Percentiles rank a stretch among this genome's conserved stretches.
phyloP scores from a whole-genome alignment of 108 stramenopile species.

The Phaeodactylum tricornutum region DNA sequence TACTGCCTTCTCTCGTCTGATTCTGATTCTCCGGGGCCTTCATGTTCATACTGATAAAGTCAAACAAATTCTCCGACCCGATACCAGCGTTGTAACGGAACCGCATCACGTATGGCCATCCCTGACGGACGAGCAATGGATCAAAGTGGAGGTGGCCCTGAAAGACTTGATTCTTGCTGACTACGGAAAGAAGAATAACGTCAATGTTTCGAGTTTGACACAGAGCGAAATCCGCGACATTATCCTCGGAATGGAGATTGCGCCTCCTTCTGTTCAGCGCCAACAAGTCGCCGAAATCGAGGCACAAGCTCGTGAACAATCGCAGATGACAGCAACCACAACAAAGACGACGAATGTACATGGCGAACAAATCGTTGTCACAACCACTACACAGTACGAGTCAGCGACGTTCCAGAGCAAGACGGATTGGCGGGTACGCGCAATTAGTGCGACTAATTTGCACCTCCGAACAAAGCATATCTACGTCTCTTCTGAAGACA shows the following conservation, averaged over 20 bases:
- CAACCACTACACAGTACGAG: constrained; percentile 97
- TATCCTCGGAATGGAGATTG: constrained; percentile 99
- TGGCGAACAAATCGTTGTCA: constrained; percentile 98
- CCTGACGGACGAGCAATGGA: constrained; percentile 98
- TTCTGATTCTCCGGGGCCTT: constrained; percentile 94
- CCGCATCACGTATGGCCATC: constrained; percentile 98
- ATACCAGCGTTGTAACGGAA: constrained; percentile 95
- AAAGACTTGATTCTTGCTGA: constrained; percentile 98
- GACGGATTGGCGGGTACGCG: constrained; percentile 98
- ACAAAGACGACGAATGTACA: constrained; percentile 98
- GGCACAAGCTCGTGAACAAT: constrained; percentile 93
- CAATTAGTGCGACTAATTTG: constrained; percentile 98
- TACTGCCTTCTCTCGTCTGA: constrained; percentile 97
- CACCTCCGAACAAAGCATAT: constrained; percentile 97
- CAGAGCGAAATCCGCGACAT: constrained; percentile 99
- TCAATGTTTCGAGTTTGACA: constrained; percentile 96
- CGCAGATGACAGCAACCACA: constrained; percentile 94
- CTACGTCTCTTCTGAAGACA: constrained; percentile 95
- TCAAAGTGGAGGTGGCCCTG: constrained; percentile 96
- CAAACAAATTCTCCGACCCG: constrained; percentile 95
- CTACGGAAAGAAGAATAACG: constrained; percentile 99
- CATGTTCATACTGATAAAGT: constrained; percentile 96
- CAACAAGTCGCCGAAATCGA: constrained; percentile 99
- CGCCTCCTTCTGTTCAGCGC: constrained; percentile 96
- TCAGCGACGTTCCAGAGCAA: constrained; percentile 95